Evolutionary conservation across 2,329 filamentous ascomycete genomes (phyloP).

Genomic region (Daldinia sp.): DNA sequence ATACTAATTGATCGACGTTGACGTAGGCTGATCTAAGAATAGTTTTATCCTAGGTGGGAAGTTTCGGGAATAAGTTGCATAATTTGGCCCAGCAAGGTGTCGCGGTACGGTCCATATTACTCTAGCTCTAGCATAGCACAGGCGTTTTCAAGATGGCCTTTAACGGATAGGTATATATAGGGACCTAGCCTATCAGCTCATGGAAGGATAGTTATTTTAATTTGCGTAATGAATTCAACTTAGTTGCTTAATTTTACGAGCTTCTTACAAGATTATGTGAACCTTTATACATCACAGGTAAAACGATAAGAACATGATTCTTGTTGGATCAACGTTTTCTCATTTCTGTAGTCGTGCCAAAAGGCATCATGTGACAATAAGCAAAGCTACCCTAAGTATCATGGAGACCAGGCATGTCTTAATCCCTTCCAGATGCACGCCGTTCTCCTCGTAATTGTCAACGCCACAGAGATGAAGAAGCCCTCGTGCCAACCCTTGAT

Average conservation of each 20-base stretch:
- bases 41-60: background rate
- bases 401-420: constrained; percentile 48
- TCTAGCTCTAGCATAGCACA: constrained; percentile 20
- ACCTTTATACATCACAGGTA: background rate
- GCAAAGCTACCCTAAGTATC: constrained; percentile 42
- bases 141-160: constrained; percentile 13
- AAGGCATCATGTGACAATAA: constrained; percentile 47
- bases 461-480: constrained; percentile 63
- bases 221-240: background rate
- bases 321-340: constrained; percentile 41
- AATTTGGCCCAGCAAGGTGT: constrained; percentile 4
- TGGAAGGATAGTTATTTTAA: background rate
- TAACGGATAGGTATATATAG: background rate
- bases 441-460: constrained; percentile 79
- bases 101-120: background rate
- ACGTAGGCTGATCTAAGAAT: background rate
- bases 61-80: background rate
- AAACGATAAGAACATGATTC: background rate
- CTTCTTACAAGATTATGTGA: background rate
- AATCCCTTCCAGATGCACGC: constrained; percentile 68
- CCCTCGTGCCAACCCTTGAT: constrained; percentile 53
- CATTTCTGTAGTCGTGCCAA: constrained; percentile 46
- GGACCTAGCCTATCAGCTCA: background rate
- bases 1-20: constrained; percentile 13
- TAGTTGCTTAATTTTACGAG: background rate